Evolutionary conservation across 345 rosid species (phyloP), one percentile per base, ranked within the genome.

Genomic region (Populus pruinosa): DNA sequence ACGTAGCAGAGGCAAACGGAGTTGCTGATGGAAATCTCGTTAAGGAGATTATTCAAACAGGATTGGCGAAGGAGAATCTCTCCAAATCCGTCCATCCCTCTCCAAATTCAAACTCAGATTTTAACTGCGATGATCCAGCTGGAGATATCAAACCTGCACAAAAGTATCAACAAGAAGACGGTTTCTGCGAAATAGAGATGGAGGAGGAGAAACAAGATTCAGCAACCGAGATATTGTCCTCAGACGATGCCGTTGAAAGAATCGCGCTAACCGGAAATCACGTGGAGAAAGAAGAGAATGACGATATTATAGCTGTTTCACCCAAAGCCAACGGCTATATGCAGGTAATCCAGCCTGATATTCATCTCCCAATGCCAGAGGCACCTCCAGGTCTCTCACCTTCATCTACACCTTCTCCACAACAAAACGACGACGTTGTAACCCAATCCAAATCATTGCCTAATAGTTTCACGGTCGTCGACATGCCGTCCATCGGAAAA

Each of bases 311-410:
- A 53, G 47, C 56, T 1, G 64, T 68, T 65, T 21, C 25, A 53
- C 76, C 77, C 72, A 39, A 69, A 59, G 8, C 2, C 8, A 27
- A 65, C 56, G 78, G 63, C 27, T 70, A 43, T 38, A 38, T 66
- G 6, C 31, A 67, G 44, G 77, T 84, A 25, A 76, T 85, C 79
- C 84, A 85, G 68, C 91, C 97, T 41, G 96, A 89, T 68, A 86
- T 86, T 21, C 89, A 77, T 62, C 90, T 95, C 3, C 99, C 98
- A 5, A 91, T 84, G 77, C 98, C 91, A 2, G 97, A 89, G 74
- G 86, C 90, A n/a, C 98, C 98, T 6, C 94, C 87, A 4, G 91
- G 91, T 31, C 70, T 70, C 31, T 62, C 74, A 13, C 25, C 21
- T 47, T 21, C 63, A 8, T 6, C 41, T 31, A 50, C 63, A 59